Evolutionary conservation across 2,329 filamentous ascomycete species (phyloP).

Genomic region (Teratosphaeria pseudoeucalypti): DNA sequence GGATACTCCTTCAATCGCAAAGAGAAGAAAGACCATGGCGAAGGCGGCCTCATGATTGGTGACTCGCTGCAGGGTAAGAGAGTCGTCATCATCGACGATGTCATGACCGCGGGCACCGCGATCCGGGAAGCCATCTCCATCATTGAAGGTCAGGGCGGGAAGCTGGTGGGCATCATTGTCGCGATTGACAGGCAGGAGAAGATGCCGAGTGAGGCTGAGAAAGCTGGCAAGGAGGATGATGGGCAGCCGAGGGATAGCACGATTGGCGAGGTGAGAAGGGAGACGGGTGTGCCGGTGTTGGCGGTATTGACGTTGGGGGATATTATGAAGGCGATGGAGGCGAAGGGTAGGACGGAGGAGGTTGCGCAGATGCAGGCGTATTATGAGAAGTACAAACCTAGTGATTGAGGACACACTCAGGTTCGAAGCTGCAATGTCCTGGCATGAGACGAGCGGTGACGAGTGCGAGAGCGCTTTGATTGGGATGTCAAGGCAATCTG

Average conservation of each 20-base stretch:
- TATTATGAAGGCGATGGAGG: slow-evolving; percentile 44
- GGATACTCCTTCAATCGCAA: slow-evolving; percentile 93
- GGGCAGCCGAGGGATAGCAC: slow-evolving; percentile 63
- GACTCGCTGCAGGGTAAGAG: slow-evolving; percentile 74
- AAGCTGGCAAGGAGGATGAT: slow-evolving; percentile 45
- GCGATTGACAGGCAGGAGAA: slow-evolving; percentile 82
- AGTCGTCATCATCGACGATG: slow-evolving; percentile 88
- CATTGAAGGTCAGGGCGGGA: slow-evolving; percentile 75
- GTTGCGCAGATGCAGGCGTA: slow-evolving; percentile 60
- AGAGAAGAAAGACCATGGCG: slow-evolving; percentile 91
- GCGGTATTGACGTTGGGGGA: slow-evolving; percentile 78
- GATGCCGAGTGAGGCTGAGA: slow-evolving; percentile 46
- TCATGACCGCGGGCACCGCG: slow-evolving; percentile 90
- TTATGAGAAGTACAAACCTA: slow-evolving; percentile 35
- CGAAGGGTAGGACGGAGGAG: slow-evolving; percentile 35
- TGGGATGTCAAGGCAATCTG: too few species aligned
- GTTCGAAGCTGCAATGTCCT: too few species aligned
- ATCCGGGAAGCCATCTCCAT: slow-evolving; percentile 87
- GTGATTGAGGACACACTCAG: slow-evolving; percentile 11
- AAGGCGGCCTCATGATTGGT: slow-evolving; percentile 88
- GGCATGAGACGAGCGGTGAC: too few species aligned
- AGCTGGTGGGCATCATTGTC: slow-evolving; percentile 77
- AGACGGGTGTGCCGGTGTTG: slow-evolving; percentile 74
- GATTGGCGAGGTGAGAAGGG: slow-evolving; percentile 73
- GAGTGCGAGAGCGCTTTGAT: too few species aligned